Conservation (phyloP, 106 monocot species). For the Allium fistulosum region DNA sequence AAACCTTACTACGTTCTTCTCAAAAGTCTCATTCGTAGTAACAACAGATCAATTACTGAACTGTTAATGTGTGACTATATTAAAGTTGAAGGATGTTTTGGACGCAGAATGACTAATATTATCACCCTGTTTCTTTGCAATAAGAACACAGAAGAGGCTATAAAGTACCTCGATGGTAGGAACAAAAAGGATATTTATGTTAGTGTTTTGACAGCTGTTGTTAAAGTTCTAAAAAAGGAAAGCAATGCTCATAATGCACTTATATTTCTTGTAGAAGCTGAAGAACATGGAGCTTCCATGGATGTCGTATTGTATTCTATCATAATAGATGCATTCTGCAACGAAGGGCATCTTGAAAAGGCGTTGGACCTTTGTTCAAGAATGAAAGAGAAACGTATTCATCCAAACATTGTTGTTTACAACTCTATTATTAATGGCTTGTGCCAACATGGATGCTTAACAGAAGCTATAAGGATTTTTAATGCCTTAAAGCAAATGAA, state of each 20-base stretch:
- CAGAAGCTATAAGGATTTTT: conserved; percentile 83
- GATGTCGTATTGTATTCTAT: conserved; percentile 61
- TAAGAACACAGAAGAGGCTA: conserved; percentile 28
- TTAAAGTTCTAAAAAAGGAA: conserved; percentile 38
- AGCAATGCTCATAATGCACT: conserved; percentile 51
- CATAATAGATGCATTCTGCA: conserved; percentile 80
- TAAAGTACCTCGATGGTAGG: conserved; percentile 19
- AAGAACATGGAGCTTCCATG: conserved; percentile 19
- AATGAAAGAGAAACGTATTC: conserved; percentile 52
- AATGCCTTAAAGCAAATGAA: conserved; percentile 50
- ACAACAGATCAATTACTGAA: conserved; percentile 15
- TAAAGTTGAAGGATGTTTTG: conserved; percentile 50
- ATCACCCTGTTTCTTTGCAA: conserved; percentile 41
- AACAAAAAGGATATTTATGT: conserved; percentile 22
- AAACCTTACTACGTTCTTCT: conserved; percentile 51
- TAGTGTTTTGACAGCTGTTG: conserved; percentile 31
- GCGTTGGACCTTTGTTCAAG: conserved; percentile 71
- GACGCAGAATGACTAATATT: conserved; percentile 31
- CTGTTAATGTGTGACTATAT: conserved; percentile 41
- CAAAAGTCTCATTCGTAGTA: conserved; percentile 35
- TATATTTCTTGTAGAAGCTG: conserved; percentile 44
- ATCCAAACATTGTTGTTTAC: conserved; percentile 56
- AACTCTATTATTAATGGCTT: conserved; percentile 84
- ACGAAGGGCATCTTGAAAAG: conserved; percentile 60
- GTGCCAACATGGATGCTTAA: conserved; percentile 67